Evolutionary conservation across 73 alveolate genomes (phyloP), one percentile per base, ranked within the genome.

Genomic region (Paramecium primaurelia): DNA sequence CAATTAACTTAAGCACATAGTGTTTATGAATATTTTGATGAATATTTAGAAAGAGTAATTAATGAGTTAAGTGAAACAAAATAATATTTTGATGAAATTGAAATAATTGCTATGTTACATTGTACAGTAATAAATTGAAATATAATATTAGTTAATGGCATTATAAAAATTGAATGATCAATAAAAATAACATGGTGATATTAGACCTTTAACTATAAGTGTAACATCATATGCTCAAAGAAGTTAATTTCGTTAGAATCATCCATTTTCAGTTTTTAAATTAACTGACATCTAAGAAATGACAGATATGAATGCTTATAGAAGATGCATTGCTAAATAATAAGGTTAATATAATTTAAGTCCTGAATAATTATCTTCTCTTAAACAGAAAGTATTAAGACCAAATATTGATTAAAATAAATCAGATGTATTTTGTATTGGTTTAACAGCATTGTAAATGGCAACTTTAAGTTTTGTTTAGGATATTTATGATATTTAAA

Each of bases 1-100:
- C 40, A 73, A 73, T 22, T 73, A 22, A 73, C 87, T 36, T 40
- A 73, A 73, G 87, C 87, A 16, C 87, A 73, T 40, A 73, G 60
- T 16, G 26, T 73, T 6, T 73, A 73, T 37, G 87, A 73, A 37
- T 73, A 73, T 40, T 73, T 73, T 37, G 59, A 73, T 37, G 59
- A 37, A 36, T 34, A 73, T 20, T 73, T 73, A 10, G 58, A 73
- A 16, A 37, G 60, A 37, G 87, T 37, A 0, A 73, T 73, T 8
- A 37, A 73, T 37, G 87, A 73, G 7, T 22, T 73, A 9, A 36
- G 60, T 30, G 34, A 36, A 40, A 9, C 87, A 16, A 73, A 37
- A 40, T 25, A 37, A 37, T 40, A 73, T 73, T 73, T 73, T 73
- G 87, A 73, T 34, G 87, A 73, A 40, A 73, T 73, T 16, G 87